Base-by-base conservation (phyloP, 345 rosid genomes). In the Linum tenue region DNA sequence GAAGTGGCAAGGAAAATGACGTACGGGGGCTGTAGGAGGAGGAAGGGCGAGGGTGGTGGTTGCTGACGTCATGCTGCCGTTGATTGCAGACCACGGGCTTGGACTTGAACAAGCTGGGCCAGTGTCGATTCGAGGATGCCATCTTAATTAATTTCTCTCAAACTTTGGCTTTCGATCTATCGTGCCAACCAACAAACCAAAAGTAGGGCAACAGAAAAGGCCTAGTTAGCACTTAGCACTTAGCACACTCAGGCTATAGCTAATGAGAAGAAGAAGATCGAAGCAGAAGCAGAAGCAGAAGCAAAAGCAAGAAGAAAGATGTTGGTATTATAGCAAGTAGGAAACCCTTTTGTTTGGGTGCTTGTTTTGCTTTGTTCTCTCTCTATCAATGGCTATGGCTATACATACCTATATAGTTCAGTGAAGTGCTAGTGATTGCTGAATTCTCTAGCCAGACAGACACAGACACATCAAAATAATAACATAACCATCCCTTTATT, bases 81-180 rank as follows among this genome's bases (percentile, higher is more conserved):
- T 84, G 92, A 65, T 82, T 83, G 86, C 87, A 81, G 14, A 15
- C 14, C 1, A 15, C 53, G 60, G 97, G 99, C 84, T 95, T 95
- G 83, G 96, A 89, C 72, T 89, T 91, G 87, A 94, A 94, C 99
- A 88, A 78, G 78, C 97, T 94, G 66, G 99, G 97, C 99, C 99
- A 94, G 92, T 94, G 97, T 76, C 92, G 88, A 80, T 94, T 91
- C 66, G 99, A 91, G 50, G 99, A 94, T 81, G 95, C 96, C 99
- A 94, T 90, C 75, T 67, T 71, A 76, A 63, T 66, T n/a, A 6
- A 16, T 56, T 43, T 43, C 9, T 10, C 31, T 22, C 31, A 22
- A 22, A 22, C 31, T 22, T 22, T 1, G 31, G 31, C 31, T 22
- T 22, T 22, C 31, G 31, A 22, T 48, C 14, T 70, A 71, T 51